Evolutionary conservation across 2,329 filamentous ascomycete genomes (phyloP), one percentile per base, ranked within the genome.

Genomic region (Alternaria sp.): DNA sequence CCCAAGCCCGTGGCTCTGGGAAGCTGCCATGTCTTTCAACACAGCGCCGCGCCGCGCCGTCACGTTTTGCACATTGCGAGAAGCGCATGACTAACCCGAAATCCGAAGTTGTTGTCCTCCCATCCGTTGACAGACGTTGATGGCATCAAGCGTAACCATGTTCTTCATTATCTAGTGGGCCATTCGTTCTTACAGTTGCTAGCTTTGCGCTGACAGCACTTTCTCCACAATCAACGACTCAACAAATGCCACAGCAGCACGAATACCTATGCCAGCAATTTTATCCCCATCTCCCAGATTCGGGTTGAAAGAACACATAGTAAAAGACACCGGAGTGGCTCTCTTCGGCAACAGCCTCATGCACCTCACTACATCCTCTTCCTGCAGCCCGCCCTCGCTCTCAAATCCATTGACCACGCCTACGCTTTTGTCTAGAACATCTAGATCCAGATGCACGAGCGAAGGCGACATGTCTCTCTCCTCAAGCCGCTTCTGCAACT

Each of bases 231-330:
- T 14, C 9, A 54, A 34, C 2, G 40, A 34, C 38, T 45, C 16
- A 11, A 44, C 40, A 55, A 66, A 66, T 0, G 52, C 32, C 0
- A 55, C 32, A 11, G 54, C 54, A 38, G 57, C 64, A 14, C 49
- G 50, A 4, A 66, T 40, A 16, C 57, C 64, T 36, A 67, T 60
- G 1, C 25, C 38, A 10, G 64, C 66, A 34, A 67, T 53, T 30
- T 60, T 67, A 43, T 68, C 64, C 0, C 66, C 64, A 11, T 63
- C 66, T 6, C 60, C 60, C 25, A 67, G 30, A 9, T 53, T 52
- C 3, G 62, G 66, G 34, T 64, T 59, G 44, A 68, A 65, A 9
- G 64, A 68, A 43, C 64, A 68, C 7, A 68, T 32, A 3, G 55
- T 63, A 14, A 67, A 36, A 5, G 64, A 65, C 12, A 28, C 38